A percentile compares a stretch with the other conserved stretches of the same genome.
Evolutionary conservation across 345 rosid genomes (phyloP).

Genomic region (Gossypium sturtianum): DNA sequence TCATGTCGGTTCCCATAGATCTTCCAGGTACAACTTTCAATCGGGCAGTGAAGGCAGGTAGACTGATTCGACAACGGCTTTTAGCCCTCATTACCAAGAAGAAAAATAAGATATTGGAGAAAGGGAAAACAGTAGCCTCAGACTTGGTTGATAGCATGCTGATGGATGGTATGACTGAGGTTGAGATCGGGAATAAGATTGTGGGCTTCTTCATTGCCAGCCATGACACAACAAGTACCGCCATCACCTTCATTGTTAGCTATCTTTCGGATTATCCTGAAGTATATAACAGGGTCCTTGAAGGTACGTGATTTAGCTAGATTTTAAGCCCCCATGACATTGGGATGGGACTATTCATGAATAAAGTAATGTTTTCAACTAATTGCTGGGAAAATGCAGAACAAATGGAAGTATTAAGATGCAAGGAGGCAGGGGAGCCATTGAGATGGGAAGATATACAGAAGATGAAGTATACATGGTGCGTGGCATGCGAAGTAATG

Average conservation of each 20-base stretch:
- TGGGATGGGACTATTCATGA: too few species aligned
- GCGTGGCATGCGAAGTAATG: constrained; percentile 20
- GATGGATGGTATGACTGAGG: constrained; percentile 17
- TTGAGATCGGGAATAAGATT: constrained; percentile 23
- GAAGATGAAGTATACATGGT: constrained; percentile 28
- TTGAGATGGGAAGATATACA: constrained; percentile 25
- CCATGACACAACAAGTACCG: constrained; percentile 25
- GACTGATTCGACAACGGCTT: constrained; percentile 14
- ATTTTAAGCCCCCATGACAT: not conserved
- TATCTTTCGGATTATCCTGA: constrained; percentile 20
- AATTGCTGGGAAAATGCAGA: not conserved
- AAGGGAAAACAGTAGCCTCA: not conserved
- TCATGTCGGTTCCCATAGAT: constrained; percentile 28
- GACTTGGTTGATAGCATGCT: constrained; percentile 20
- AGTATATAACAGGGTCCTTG: constrained; percentile 13
- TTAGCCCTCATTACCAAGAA: constrained; percentile 16
- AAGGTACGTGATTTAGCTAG: constrained; percentile 5
- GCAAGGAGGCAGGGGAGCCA: constrained; percentile 17
- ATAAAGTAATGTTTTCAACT: too few species aligned
- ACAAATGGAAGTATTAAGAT: constrained; percentile 19
- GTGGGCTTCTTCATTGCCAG: constrained; percentile 25
- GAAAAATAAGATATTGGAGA: constrained; percentile 16
- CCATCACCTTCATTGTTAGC: constrained; percentile 22
- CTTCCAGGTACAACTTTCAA: constrained; percentile 26
- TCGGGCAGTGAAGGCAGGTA: constrained; percentile 21